Conservation (phyloP, 768 basidiomycete genomes). For the Tricholoma hemisulphureum region DNA sequence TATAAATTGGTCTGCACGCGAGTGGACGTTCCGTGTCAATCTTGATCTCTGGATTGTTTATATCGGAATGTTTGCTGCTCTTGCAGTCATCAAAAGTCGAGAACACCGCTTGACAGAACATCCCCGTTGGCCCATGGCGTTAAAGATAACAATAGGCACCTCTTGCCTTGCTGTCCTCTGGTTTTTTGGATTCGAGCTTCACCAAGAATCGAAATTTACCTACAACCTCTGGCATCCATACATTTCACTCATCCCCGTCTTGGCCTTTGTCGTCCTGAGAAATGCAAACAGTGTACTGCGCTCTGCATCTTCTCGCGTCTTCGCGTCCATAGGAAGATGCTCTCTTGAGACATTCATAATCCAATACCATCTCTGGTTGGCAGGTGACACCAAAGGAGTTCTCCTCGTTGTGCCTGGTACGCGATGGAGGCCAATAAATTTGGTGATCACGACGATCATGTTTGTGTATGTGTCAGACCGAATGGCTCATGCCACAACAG, state of each 20-base stretch:
- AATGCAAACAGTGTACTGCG: slow-evolving; percentile 73
- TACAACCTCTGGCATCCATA: slow-evolving; percentile 88
- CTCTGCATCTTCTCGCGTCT: slow-evolving; percentile 63
- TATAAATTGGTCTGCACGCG: slow-evolving; percentile 80
- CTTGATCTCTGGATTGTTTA: slow-evolving; percentile 91
- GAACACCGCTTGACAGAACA: slow-evolving; percentile 71
- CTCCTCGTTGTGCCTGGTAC: slow-evolving; percentile 77
- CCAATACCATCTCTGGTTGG: slow-evolving; percentile 87
- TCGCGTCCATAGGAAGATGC: slow-evolving; percentile 82
- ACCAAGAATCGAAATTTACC: slow-evolving; percentile 72
- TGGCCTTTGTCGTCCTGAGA: slow-evolving; percentile 71
- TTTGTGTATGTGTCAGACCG: slow-evolving; percentile 82
- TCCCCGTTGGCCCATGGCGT: slow-evolving; percentile 57
- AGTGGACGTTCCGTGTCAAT: slow-evolving; percentile 87
- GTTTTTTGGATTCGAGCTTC: slow-evolving; percentile 83
- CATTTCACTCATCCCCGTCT: slow-evolving; percentile 77
- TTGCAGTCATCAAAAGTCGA: slow-evolving; percentile 72
- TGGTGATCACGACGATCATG: slow-evolving; percentile 68
- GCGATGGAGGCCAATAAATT: slow-evolving; percentile 72
- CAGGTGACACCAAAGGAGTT: slow-evolving; percentile 79
- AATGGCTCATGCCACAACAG: slow-evolving; percentile 71
- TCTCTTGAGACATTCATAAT: slow-evolving; percentile 91
- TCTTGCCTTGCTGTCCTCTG: slow-evolving; percentile 60
- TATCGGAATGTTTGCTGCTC: slow-evolving; percentile 76
- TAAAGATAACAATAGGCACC: slow-evolving; percentile 46